Evolutionary conservation across 306 rosid genomes (phyloP), one percentile per base, ranked within the genome.

Genomic region (Dicorynia guianensis): DNA sequence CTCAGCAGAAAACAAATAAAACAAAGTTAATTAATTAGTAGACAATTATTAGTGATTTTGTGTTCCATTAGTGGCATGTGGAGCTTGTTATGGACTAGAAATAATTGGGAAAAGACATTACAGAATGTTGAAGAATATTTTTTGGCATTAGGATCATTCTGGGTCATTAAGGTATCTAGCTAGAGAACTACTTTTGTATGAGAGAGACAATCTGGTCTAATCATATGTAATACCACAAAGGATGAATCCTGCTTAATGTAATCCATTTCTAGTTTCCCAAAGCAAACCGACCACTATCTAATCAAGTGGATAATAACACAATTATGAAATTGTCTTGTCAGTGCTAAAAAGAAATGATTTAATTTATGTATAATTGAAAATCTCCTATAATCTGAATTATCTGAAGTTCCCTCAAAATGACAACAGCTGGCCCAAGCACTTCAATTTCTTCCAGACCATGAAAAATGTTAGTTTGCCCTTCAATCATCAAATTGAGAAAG

Each of bases 161-260:
- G 75, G 80, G 72, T 38, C 43, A 80, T 76, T 79, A 39, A 64
- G 30, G 78, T 40, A 71, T 33, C 69, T 64, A 58, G 64, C 56
- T 61, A 71, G 77, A 53, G 34, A 57, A 55, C 25, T 48, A 43
- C 85, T 80, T 80, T 80, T 77, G 75, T 58, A 4, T 68, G 85
- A 68, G 85, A 84, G 80, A 72, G 87, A 80, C 87, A 84, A 76
- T 68, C 5, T 62, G 68, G 63, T 80, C 87, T 72, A 76, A 68
- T 84, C 85, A 67, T 69, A 68, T 49, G 44, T 50, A 79, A 47
- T 67, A 48, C 77, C 50, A 0, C 66, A 62, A 11, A 70, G 35
- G 76, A 61, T 67, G 50, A 72, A 67, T 60, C 67, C 30, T 42
- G 19, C 71, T 76, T 68, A 39, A 49, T 52, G 56, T 56, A 83